Percentiles rank a stretch among this genome's conserved stretches.
Evolutionary conservation across 2,329 filamentous ascomycete species (phyloP).

Genomic region (Fonsecaea nubica): DNA sequence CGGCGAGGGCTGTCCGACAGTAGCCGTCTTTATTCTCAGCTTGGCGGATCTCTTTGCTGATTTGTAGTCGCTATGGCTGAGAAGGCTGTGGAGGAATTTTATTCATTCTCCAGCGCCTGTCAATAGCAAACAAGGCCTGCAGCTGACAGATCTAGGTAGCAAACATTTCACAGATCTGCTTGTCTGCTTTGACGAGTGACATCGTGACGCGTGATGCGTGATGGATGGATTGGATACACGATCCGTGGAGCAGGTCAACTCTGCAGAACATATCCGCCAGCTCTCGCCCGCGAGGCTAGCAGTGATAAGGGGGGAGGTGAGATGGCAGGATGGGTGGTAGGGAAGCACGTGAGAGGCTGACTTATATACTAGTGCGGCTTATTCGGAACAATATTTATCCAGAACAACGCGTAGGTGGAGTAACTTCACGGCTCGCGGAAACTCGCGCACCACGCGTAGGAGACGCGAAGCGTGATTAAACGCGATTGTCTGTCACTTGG

Average conservation of each 20-base stretch:
- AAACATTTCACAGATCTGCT: not conserved
- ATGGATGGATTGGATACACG: not conserved
- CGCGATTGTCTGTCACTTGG: not conserved
- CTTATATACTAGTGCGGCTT: not conserved
- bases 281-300: not conserved
- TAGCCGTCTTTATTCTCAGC: not conserved
- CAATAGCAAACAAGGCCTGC: not conserved
- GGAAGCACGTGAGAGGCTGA: not conserved
- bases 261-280: not conserved
- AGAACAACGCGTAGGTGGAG: not conserved
- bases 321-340: no score
- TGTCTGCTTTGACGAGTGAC: not conserved
- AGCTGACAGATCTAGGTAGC: not conserved
- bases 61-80: not conserved
- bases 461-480: not conserved
- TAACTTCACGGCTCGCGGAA: not conserved
- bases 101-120: not conserved
- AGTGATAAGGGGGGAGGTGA: not conserved
- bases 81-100: not conserved
- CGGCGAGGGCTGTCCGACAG: not conserved
- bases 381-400: not conserved
- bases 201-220: not conserved
- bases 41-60: not conserved
- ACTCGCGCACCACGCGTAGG: not conserved
- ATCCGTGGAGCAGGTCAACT: not conserved